Evolutionary conservation across 2,329 filamentous ascomycete genomes (phyloP), one percentile per base, ranked within the genome.

Genomic region (Hypoxylon sp.): DNA sequence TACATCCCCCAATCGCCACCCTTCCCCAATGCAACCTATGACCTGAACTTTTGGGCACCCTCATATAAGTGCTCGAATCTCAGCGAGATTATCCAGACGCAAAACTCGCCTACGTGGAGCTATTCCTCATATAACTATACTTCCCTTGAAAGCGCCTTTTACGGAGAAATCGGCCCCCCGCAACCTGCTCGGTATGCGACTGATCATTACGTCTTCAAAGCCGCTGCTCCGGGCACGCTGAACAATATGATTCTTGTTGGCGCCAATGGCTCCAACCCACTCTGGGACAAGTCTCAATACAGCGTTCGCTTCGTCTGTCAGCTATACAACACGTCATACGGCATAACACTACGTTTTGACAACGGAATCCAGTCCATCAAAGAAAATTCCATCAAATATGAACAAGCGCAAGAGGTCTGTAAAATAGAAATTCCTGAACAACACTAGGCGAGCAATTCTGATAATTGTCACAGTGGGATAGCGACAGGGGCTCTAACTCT

Each of bases 1-100:
- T 57, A 52, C 32, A 32, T 57, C 14, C 59, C 52, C 22, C 36
- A 57, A n/a, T 30, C 28, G 2, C 59, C 59, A 1, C 52, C 38
- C 7, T 62, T 45, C 7, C 33, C 59, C 12, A 56, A 62, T n/a
- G 59, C 59, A 28, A 56, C 52, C 2, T 62, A 62, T 26, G 51
- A 56, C 3, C 16, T 55, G 1, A 30, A 44, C 6, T 61, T 61
- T 22, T 61, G 58, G 58, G 58, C 33, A 2, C 58, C 58, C 1
- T 61, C 58, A n/a, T 61, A 61, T 28, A 61, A 61, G 33, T 61
- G 58, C 33, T 55, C 45, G 8, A 55, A 44, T 26, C 44, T 54
- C 30, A 49, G 45, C 36, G 58, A 55, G 18, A 44, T 61, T 7
- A 22, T 61, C n/a, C 20, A 44, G 28, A 61, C 44, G 7, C 50